These are phyloP conservation scores for Przewalskia tangutica DNA, from an alignment of 257 asterid genomes.

Conservation along the genomic window DNA sequence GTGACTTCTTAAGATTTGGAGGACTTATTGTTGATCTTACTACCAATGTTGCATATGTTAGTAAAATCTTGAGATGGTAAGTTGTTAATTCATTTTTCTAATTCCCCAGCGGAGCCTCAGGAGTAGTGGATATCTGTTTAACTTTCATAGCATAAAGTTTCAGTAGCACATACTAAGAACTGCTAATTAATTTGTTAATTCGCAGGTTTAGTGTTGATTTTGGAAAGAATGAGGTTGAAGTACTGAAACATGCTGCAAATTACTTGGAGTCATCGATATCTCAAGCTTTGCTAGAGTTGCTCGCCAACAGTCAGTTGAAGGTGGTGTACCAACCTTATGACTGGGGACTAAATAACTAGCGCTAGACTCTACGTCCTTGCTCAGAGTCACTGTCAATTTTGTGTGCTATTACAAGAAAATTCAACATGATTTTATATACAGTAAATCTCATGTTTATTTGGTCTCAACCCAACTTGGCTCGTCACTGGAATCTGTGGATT, in stretches of 20 bases:
- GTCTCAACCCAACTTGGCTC: not conserved
- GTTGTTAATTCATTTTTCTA: not conserved
- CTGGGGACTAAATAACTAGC: constrained; percentile 71
- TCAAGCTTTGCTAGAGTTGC: constrained; percentile 57
- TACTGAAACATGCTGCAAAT: constrained; percentile 72
- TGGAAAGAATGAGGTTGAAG: constrained; percentile 73
- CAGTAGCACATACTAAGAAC: not conserved
- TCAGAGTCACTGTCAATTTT: not conserved
- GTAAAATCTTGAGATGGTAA: constrained; percentile 60
- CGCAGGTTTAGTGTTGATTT: constrained; percentile 73
- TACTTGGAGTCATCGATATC: constrained; percentile 46
- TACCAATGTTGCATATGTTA: constrained; percentile 46
- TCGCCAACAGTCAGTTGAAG: constrained; percentile 48
- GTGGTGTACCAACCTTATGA: constrained; percentile 56
- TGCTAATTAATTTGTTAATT: not conserved
- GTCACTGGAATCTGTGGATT: not conserved
- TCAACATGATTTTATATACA: not conserved
- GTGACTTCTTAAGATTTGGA: constrained; percentile 43
- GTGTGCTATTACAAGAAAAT: not conserved
- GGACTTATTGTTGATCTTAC: constrained; percentile 51
- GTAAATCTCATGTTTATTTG: not conserved
- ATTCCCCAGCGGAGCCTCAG: not conserved
- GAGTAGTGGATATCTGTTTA: not conserved
- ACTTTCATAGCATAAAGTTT: not conserved
- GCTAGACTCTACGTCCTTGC: not conserved